Percentiles rank a stretch among this genome's conserved stretches.
Conservation (phyloP, 305 asterid genomes). For the Lippia alba region DNA sequence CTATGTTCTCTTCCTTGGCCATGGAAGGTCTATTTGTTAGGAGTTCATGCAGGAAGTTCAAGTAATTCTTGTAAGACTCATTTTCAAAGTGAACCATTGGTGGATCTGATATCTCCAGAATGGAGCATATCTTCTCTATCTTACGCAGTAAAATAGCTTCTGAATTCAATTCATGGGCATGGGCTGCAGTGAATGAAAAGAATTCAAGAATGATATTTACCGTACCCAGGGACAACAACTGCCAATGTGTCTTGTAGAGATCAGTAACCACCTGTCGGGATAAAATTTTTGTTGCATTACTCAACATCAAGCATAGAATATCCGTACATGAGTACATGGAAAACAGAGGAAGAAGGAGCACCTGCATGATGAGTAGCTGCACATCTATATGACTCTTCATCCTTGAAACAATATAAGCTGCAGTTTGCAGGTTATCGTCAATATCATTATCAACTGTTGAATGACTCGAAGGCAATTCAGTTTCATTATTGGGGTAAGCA, state of each 20-base stretch:
- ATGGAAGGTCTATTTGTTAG: slow-evolving; percentile 51
- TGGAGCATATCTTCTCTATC: slow-evolving; percentile 75
- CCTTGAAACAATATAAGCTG: slow-evolving; percentile 80
- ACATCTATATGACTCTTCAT: slow-evolving; percentile 82
- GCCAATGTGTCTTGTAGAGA: slow-evolving; percentile 75
- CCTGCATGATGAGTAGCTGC: slow-evolving; percentile 87
- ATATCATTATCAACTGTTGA: slow-evolving; percentile 52
- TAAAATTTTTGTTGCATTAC: too few relatives aligned
- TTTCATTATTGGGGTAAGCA: slow-evolving; percentile 51
- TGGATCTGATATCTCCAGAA: slow-evolving; percentile 80
- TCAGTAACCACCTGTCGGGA: slow-evolving; percentile 73
- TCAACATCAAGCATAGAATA: too few relatives aligned
- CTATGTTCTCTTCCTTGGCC: slow-evolving; percentile 60
- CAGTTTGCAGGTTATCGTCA: slow-evolving; percentile 72
- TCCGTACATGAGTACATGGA: slow-evolving; percentile 7
- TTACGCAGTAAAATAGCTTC: slow-evolving; percentile 54
- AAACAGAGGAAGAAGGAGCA: slow-evolving; percentile 34
- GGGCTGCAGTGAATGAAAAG: slow-evolving; percentile 64
- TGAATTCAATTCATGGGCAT: slow-evolving; percentile 77
- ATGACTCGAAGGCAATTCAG: slow-evolving; percentile 54
- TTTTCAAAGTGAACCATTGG: slow-evolving; percentile 92
- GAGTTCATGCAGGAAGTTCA: slow-evolving; percentile 71
- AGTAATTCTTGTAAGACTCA: slow-evolving; percentile 73
- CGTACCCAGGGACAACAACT: slow-evolving; percentile 49
- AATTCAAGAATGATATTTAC: slow-evolving; percentile 51